Evolutionary conservation across 345 rosid species (phyloP), one percentile per base, ranked within the genome.

Genomic region (Citrus glauca): DNA sequence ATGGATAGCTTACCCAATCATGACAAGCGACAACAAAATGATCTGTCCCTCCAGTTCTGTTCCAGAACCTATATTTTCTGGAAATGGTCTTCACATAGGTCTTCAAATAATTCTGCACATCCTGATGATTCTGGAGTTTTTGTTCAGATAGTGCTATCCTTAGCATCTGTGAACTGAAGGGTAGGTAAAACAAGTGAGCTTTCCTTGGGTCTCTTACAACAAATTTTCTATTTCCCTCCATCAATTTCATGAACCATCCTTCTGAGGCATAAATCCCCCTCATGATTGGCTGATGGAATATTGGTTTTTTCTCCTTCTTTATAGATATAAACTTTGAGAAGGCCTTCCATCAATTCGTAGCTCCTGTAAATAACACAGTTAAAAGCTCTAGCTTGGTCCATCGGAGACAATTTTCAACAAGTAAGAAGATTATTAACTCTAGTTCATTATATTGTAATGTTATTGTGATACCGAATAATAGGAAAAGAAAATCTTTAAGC

Each of bases 21-120:
- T 95, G 98, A 78, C 98, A 95, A 84, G 91, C 95, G 40, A 88
- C 98, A n/a, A 93, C 79, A 81, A 95, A 92, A 82, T 95, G 98
- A 86, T 95, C 98, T 0, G 92, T 91, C 77, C 98, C 98, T 33
- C 82, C 79, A 5, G 92, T 93, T 85, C 94, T 86, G 87, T 91
- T 95, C 98, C 97, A 95, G 82, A 90, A 95, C 69, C 81, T 84
- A 77, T 93, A 89, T 82, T 86, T 90, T 38, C 81, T 77, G 7
- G 93, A 86, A 76, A 95, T 79, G 71, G 87, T 73, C 83, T 84
- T 86, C 9, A 90, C 86, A 77, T 91, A 93, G 68, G 86, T 85
- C 76, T 86, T 84, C 50, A 95, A 79, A 77, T 85, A 80, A 66
- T 80, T 81, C 76, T 85, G 50, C 50, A 95, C 87, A 66, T 85